Evolutionary conservation across 306 rosid genomes (phyloP), one percentile per base, ranked within the genome.

Genomic region (Begonia masoniana): DNA sequence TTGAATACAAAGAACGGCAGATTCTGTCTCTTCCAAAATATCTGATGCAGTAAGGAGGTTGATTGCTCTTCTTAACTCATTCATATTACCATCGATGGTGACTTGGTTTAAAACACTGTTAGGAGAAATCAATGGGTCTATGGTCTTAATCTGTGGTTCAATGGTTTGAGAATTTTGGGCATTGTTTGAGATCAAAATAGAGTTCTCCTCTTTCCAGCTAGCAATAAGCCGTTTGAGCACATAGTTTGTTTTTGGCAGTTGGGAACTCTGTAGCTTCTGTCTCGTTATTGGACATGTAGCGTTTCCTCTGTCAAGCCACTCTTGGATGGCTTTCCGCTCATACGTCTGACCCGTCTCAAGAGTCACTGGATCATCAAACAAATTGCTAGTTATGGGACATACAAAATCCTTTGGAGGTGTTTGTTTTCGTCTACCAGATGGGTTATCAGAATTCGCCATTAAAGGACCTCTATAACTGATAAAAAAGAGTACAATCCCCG

Each of bases 281-380:
- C 95, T 82, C 10, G 97, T 89, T 47, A 85, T 89, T 19, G 97
- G 95, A 71, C 97, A 85, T 10, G 88, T 74, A 42, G 69, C 67
- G 73, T 85, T 82, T 19, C 94, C 97, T 63, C 82, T 73, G 49
- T 78, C 82, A 43, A 85, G 75, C 97, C 97, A 91, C 65, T 91
- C 94, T 49, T 81, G 94, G 10, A 83, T 91, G 6, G 97, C 97
- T 65, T 51, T 67, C 10, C 95, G 84, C 78, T 91, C 97, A 52
- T 76, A 91, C 57, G 97, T 85, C 61, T 91, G 96, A 21, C 96
- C 97, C 7, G 96, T 91, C 73, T 91, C 96, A 41, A 91, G 83
- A 41, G 97, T 91, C 60, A 91, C 97, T 0, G 97, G 97, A 64
- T 91, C 97, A 65, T 85, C 76, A 76, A 89, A 89, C 14, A 89